phyloP scores from a whole-genome alignment of 2,329 filamentous ascomycete species.

The Pseudogymnoascus sp. region DNA sequence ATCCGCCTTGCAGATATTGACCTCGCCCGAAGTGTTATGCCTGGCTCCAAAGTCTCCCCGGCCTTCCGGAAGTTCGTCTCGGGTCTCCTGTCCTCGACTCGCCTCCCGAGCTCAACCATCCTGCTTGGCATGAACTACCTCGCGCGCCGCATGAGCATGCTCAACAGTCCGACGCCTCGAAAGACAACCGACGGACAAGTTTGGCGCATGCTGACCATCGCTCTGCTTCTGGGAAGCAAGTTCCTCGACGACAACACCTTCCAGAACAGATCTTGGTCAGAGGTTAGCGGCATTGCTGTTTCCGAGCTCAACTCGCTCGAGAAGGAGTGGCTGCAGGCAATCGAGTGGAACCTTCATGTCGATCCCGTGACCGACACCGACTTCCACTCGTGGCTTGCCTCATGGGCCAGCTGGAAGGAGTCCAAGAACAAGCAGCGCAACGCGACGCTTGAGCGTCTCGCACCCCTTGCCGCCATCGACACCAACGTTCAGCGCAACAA shows the following conservation, averaged over 20 bases:
- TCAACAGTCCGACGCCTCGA: slow-evolving; percentile 36
- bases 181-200: slow-evolving; percentile 46
- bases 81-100: slow-evolving; percentile 62
- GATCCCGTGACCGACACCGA: slow-evolving; percentile 54
- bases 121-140: slow-evolving; percentile 62
- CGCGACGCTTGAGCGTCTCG: slow-evolving; percentile 32
- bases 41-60: slow-evolving; percentile 47
- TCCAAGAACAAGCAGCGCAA: slow-evolving; percentile 33
- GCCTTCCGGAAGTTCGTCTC: slow-evolving; percentile 67
- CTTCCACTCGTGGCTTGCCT: slow-evolving; percentile 54
- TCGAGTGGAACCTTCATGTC: slow-evolving; percentile 61
- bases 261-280: slow-evolving; percentile 69
- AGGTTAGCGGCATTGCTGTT: slow-evolving; percentile 64
- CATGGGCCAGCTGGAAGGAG: slow-evolving; percentile 55
- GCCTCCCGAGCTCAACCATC: slow-evolving; percentile 63
- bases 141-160: slow-evolving; percentile 52
- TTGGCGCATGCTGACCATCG: slow-evolving; percentile 61
- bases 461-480: slow-evolving; percentile 42
- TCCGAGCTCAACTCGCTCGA: slow-evolving; percentile 59
- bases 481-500: slow-evolving; percentile 50
- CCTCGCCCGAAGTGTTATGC: slow-evolving; percentile 53
- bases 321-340: slow-evolving; percentile 57
- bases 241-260: slow-evolving; percentile 73
- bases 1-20: slow-evolving; percentile 54
- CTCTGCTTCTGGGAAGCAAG: slow-evolving; percentile 63